Percentiles rank a stretch among this genome's conserved stretches.
These are phyloP conservation scores for Mycena pura DNA, from an alignment of 768 basidiomycete genomes.

Conservation along the genomic window DNA sequence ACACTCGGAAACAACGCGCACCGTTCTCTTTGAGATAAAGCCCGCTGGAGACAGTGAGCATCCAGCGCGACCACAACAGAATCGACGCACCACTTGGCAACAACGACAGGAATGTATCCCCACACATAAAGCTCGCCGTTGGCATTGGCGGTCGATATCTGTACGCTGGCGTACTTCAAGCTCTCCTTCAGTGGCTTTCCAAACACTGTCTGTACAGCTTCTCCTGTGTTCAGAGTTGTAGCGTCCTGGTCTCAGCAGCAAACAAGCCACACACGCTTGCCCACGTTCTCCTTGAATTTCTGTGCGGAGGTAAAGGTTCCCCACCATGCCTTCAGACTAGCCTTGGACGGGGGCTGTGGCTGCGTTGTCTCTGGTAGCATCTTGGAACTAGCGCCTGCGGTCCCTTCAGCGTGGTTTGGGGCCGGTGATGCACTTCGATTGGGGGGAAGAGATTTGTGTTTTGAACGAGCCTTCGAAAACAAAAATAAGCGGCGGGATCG, in stretches of 20 bases:
- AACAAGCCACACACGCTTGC: conserved; percentile 35
- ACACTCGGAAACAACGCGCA: conserved; percentile 36
- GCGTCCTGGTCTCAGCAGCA: background rate
- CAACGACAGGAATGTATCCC: conserved; percentile 96
- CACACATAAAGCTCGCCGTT: conserved; percentile 87
- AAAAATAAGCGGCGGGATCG: conserved; percentile 18
- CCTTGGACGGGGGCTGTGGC: conserved; percentile 53
- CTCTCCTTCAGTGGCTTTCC: conserved; percentile 85
- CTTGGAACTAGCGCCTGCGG: background rate
- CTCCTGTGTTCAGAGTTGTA: conserved; percentile 29
- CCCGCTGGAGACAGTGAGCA: conserved; percentile 57
- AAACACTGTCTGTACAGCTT: conserved; percentile 69
- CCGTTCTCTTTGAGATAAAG: conserved; percentile 94
- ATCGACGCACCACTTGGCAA: conserved; percentile 87
- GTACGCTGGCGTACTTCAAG: conserved; percentile 86
- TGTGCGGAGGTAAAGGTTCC: conserved; percentile 73
- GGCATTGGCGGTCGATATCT: conserved; percentile 88
- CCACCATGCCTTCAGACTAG: conserved; percentile 84
- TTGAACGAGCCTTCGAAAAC: conserved; percentile 15
- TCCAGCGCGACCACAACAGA: background rate
- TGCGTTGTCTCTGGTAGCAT: conserved; percentile 26
- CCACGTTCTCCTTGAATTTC: conserved; percentile 60
- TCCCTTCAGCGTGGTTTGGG: conserved; percentile 1
- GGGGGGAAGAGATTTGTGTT: conserved; percentile 14
- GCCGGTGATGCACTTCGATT: too few relatives aligned